These are phyloP conservation scores for Phytophthora sojae DNA, from an alignment of 352 stramenopile genomes.

Conservation along the genomic window DNA sequence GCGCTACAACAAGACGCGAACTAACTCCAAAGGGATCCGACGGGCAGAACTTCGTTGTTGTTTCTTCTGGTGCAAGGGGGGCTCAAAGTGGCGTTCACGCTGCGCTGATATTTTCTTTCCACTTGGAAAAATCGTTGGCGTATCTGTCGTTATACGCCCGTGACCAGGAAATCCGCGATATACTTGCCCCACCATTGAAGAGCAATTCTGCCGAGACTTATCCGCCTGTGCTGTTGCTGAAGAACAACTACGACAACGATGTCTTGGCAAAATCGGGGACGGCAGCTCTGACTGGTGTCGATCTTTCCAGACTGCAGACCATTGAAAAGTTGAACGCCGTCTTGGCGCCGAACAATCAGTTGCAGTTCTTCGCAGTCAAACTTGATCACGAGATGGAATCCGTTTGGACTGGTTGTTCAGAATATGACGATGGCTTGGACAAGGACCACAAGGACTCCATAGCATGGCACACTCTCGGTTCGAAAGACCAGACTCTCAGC, in stretches of 20 bases:
- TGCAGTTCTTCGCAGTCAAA: background rate
- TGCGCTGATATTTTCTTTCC: background rate
- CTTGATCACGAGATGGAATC: background rate
- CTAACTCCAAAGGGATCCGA: background rate
- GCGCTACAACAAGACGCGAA: too few relatives aligned
- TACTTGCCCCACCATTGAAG: background rate
- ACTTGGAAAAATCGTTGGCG: background rate
- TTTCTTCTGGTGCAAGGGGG: background rate
- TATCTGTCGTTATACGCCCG: background rate
- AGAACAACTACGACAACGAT: background rate
- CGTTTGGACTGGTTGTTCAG: background rate
- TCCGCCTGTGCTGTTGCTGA: background rate
- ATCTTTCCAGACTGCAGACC: background rate
- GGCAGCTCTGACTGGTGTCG: background rate
- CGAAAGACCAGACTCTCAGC: background rate
- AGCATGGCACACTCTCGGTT: background rate
- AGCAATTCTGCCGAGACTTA: background rate
- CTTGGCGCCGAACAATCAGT: background rate
- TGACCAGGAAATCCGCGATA: background rate
- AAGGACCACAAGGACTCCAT: background rate
- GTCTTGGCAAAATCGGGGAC: background rate
- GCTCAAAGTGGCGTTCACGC: background rate
- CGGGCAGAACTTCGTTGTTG: background rate
- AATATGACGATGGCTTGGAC: background rate
- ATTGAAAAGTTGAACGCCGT: background rate